Base-by-base conservation (phyloP, 805 yeast genomes). In the Metschnikowia borealis region DNA sequence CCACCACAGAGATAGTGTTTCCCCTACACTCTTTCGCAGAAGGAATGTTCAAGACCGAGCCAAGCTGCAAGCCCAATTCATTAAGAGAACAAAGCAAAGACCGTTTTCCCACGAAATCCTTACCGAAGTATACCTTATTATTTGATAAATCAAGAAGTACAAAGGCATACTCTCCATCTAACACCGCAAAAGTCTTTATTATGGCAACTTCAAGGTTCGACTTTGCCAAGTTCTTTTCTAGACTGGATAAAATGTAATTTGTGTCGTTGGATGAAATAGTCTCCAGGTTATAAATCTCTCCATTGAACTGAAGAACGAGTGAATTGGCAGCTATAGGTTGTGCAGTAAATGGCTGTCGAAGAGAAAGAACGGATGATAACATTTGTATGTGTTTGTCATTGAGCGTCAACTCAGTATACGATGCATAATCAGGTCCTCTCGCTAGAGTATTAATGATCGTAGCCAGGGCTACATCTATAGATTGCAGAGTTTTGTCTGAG, bases 101-200 rank as follows among this genome's bases (percentile, higher is more conserved):
- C 54, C 96, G 76, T 60, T 85, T 84, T 0, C 99, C 99, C 29
- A 89, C 70, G 0, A 73, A 59, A 64, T 94, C 99, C 56, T 96
- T 79, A 0, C 95, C 97, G 69, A 90, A 94, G 70, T 80, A 86
- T 0, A 89, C 56, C 31, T 51, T 63, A 0, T 69, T 54, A 0
- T 62, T 53, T 0, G 54, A 15, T n/a, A 57, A 57, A 60, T 86
- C 89, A 29, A 73, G 62, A 15, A 84, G 65, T 57, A 75, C 65
- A 65, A 71, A 82, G 0, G 99, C 94, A 72, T 84, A 94, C 62
- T 92, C 99, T 1, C 99, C 99, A 31, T 79, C 76, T 17, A 89
- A 57, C 1, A 45, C 47, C 6, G 68, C 62, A 1, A 89, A 61
- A 0, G 81, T 68, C 2, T 66, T 54, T 1, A 70, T 44, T 2